phyloP scores from a whole-genome alignment of 345 rosid species.

The Salix suchowensis region DNA sequence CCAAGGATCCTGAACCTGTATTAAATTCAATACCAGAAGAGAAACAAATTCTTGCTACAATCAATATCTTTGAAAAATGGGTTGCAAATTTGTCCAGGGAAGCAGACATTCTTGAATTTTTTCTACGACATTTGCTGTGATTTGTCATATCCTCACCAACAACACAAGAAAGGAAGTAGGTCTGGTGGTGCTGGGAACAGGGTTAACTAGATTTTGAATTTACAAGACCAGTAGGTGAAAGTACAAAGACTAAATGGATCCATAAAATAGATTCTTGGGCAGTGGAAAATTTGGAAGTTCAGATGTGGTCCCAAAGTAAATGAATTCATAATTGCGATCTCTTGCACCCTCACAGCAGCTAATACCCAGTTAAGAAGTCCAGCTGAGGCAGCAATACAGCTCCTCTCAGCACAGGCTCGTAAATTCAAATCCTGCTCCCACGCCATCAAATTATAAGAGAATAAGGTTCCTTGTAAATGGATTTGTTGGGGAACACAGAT shows the following conservation, averaged over 20 bases:
- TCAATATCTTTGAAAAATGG: constrained; percentile 9
- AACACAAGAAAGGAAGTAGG: constrained; percentile 15
- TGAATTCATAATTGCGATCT: constrained; percentile 8
- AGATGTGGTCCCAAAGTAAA: not conserved
- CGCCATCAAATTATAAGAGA: not conserved
- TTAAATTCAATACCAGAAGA: not conserved
- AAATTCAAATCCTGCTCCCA: not conserved
- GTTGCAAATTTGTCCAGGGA: constrained; percentile 11
- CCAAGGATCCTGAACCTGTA: not conserved
- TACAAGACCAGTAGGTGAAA: constrained; percentile 37
- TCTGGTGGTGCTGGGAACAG: constrained; percentile 19
- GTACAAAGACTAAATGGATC: constrained; percentile 5
- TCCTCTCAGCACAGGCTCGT: not conserved
- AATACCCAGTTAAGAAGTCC: not conserved
- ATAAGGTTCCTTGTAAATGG: not conserved
- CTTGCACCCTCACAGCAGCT: constrained; percentile 18
- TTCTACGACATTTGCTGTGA: constrained; percentile 22
- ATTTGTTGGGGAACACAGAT: not conserved
- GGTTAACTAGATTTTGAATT: constrained; percentile 29
- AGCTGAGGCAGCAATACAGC: not conserved
- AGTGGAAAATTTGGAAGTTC: not conserved
- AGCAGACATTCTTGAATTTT: constrained; percentile 33
- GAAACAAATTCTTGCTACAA: constrained; percentile 26
- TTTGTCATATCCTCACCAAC: constrained; percentile 8
- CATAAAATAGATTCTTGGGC: constrained; percentile 7